Evolutionary conservation across 352 stramenopile genomes (phyloP).

Genomic region (Globisporangium ultimum): DNA sequence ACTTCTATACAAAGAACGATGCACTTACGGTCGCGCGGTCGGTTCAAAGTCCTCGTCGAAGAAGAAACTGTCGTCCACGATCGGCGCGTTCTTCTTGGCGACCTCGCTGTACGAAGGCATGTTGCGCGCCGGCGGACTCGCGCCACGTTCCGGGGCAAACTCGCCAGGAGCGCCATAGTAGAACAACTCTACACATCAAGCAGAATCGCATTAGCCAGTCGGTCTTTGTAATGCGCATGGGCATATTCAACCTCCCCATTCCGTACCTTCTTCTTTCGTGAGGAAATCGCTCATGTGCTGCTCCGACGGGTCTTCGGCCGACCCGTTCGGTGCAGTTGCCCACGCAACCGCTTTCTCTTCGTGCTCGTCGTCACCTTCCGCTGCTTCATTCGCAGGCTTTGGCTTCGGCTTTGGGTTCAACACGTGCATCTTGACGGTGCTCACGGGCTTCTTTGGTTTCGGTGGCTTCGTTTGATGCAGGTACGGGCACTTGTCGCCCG

Average conservation of each 20-base stretch:
- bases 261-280: slow-evolving; percentile 68
- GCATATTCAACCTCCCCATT: not conserved
- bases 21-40: slow-evolving; percentile 50
- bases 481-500: slow-evolving; percentile 64
- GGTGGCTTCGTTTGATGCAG: slow-evolving; percentile 28
- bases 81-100: slow-evolving; percentile 32
- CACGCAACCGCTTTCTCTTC: slow-evolving; percentile 28
- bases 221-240: not conserved
- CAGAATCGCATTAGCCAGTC: not conserved
- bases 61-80: slow-evolving; percentile 16
- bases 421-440: slow-evolving; percentile 28
- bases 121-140: slow-evolving; percentile 17
- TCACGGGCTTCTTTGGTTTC: slow-evolving; percentile 14
- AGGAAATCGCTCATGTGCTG: slow-evolving; percentile 71
- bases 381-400: slow-evolving; percentile 18
- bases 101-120: slow-evolving; percentile 58
- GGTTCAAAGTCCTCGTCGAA: slow-evolving; percentile 29
- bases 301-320: slow-evolving; percentile 19
- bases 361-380: slow-evolving; percentile 20
- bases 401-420: slow-evolving; percentile 26
- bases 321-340: not conserved
- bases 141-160: slow-evolving; percentile 27
- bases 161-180: slow-evolving; percentile 78
- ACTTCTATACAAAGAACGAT: not conserved
- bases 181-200: slow-evolving; percentile 44